Conservation (phyloP, 345 rosid genomes). For the Erodium maritimum region DNA sequence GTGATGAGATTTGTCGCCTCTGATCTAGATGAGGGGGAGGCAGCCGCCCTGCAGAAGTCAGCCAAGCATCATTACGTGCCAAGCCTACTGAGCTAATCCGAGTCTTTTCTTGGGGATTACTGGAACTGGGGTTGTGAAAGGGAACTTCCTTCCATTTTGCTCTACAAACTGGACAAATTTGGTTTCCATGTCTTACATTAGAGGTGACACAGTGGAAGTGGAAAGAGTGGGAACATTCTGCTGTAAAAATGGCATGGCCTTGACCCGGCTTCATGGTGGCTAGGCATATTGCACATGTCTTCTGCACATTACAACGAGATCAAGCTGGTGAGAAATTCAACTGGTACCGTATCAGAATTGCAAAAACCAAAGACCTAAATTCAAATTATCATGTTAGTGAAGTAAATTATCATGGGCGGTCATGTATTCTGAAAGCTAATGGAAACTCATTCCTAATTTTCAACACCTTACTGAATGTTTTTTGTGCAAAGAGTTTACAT, state of each 20-base stretch:
- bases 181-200: constrained; percentile 1
- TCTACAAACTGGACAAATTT: constrained; percentile 18
- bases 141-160: constrained; percentile 92
- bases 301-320: constrained; percentile 38
- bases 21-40: constrained; percentile 38
- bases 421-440: background rate
- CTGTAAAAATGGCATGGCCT: constrained; percentile 96
- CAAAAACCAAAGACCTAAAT: background rate
- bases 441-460: too few species aligned
- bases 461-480: too few species aligned
- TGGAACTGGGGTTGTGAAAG: constrained; percentile 39
- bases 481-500: too few species aligned
- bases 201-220: constrained; percentile 1
- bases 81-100: constrained; percentile 32
- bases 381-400: background rate
- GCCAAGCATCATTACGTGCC: constrained; percentile 54
- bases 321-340: background rate
- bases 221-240: constrained; percentile 2
- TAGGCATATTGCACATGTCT: constrained; percentile 80
- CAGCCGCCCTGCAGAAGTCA: constrained; percentile 38
- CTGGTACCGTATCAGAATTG: background rate
- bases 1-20: constrained; percentile 37
- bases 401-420: too few species aligned
- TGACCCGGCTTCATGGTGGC: constrained; percentile 62
- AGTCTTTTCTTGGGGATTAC: constrained; percentile 30